Conservation (phyloP, 352 stramenopile species). For the Phytopythium ostracodes region DNA sequence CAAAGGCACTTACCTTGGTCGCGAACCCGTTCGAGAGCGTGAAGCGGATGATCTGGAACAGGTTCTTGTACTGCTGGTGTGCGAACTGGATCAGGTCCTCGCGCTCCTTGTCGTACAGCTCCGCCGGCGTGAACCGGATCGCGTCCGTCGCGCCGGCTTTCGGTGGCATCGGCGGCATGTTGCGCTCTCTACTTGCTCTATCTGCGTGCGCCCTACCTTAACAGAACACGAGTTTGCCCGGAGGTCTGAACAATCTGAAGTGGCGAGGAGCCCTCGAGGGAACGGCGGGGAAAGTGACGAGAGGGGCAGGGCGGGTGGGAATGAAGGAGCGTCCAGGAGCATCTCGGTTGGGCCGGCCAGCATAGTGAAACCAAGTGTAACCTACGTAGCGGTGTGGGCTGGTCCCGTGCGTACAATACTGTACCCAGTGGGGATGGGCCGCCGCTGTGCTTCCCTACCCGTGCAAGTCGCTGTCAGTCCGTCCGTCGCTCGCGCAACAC, state of each 20-base stretch:
- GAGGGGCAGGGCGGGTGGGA: neutral
- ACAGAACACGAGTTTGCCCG: neutral
- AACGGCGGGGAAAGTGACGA: neutral
- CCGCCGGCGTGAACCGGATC: slow-evolving; percentile 29
- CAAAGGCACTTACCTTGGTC: slow-evolving; percentile 45
- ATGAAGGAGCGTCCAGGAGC: neutral
- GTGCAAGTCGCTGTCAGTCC: slow-evolving; percentile 5
- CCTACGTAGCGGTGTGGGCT: neutral
- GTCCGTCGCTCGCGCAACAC: neutral
- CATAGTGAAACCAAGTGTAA: neutral
- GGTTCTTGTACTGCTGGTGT: slow-evolving; percentile 27
- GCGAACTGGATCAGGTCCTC: slow-evolving; percentile 30
- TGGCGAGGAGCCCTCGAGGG: neutral
- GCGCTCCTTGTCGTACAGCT: slow-evolving; percentile 30
- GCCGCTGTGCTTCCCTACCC: neutral
- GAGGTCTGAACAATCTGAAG: slow-evolving; percentile 1
- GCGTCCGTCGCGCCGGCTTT: slow-evolving; percentile 11
- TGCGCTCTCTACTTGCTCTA: neutral
- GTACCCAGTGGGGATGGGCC: neutral
- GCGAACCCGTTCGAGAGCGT: slow-evolving; percentile 33
- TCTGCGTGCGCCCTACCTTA: no score
- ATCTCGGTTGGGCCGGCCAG: neutral
- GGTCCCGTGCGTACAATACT: neutral
- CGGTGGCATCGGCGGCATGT: slow-evolving; percentile 16
- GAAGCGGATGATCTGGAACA: slow-evolving; percentile 43